These are phyloP conservation scores for Podospora appendiculata DNA, from an alignment of 495 filamentous ascomycete genomes.

Conservation along the genomic window DNA sequence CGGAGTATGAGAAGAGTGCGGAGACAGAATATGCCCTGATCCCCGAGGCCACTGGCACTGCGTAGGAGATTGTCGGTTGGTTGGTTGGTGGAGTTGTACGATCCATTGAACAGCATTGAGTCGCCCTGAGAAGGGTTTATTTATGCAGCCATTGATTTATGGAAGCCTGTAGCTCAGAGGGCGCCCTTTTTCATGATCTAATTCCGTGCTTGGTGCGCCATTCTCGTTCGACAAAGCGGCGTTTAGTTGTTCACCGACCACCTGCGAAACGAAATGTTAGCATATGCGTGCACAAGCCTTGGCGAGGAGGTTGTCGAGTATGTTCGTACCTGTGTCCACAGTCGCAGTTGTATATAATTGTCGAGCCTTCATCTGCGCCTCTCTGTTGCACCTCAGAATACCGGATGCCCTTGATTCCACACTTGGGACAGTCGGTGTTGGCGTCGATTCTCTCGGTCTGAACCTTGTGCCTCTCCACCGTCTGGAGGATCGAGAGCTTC, in stretches of 20 bases:
- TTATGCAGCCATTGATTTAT: background rate
- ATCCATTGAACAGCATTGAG: constrained; percentile 11
- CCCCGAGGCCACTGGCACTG: constrained; percentile 45
- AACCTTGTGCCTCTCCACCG: constrained; percentile 67
- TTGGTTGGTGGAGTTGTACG: constrained; percentile 5
- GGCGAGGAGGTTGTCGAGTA: background rate
- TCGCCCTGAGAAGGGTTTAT: background rate
- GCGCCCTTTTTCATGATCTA: background rate
- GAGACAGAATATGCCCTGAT: constrained; percentile 87
- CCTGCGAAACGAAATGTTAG: constrained; percentile 32
- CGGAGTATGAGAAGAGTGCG: constrained; percentile 86
- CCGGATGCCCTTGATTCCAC: constrained; percentile 74
- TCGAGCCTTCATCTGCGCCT: constrained; percentile 91
- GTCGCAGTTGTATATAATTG: constrained; percentile 79
- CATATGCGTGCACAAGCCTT: background rate
- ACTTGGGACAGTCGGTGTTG: constrained; percentile 66
- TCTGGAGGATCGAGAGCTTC: constrained; percentile 79
- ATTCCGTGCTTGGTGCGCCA: background rate
- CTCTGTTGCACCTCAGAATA: constrained; percentile 81
- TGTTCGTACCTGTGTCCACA: constrained; percentile 76
- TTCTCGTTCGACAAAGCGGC: background rate
- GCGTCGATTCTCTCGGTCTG: constrained; percentile 67
- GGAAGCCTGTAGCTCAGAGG: background rate
- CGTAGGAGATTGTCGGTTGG: constrained; percentile 15
- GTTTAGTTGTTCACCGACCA: constrained; percentile 33